A percentile compares a stretch with the other conserved stretches of the same genome.
Evolutionary conservation across 2,329 filamentous ascomycete genomes (phyloP).

Genomic region (Cladobotryum mycophilum): DNA sequence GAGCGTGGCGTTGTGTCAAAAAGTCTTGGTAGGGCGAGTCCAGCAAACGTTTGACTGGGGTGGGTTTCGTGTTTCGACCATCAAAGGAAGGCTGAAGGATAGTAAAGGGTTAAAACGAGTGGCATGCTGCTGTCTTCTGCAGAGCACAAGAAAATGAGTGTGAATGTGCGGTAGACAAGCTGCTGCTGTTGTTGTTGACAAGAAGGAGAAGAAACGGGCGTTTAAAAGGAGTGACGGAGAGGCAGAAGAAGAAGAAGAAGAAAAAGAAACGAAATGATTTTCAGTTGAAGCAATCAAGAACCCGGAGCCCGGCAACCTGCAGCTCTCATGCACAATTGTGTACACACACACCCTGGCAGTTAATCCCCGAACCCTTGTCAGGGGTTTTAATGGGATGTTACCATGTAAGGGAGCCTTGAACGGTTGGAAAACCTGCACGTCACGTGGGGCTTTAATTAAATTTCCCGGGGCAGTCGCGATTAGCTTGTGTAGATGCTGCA

Average conservation of each 20-base stretch:
- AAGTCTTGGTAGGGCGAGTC: not conserved
- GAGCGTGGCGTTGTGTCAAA: not conserved
- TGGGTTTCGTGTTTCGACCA: conserved; percentile 10
- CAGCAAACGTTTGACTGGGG: conserved; percentile 5
- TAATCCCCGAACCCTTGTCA: conserved; percentile 5
- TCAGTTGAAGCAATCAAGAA: not conserved
- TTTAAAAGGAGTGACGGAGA: not conserved
- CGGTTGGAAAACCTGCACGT: not conserved
- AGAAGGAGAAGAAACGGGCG: not conserved
- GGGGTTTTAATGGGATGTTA: conserved; percentile 6
- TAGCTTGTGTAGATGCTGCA: no score
- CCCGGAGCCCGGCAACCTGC: not conserved
- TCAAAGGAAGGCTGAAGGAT: not conserved
- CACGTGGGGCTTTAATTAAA: conserved; percentile 7
- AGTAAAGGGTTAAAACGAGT: not conserved
- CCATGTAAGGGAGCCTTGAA: not conserved
- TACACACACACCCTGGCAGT: no score
- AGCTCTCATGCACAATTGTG: conserved; percentile 1
- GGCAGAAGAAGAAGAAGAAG: not conserved
- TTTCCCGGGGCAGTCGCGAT: no score
- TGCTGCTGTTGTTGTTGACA: not conserved
- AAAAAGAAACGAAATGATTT: not conserved
- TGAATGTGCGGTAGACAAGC: not conserved
- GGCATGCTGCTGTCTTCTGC: not conserved
- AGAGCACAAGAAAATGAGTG: not conserved